Evolutionary conservation across 2,329 filamentous ascomycete species (phyloP), one percentile per base, ranked within the genome.

Genomic region (Nigrograna mackinnonii): DNA sequence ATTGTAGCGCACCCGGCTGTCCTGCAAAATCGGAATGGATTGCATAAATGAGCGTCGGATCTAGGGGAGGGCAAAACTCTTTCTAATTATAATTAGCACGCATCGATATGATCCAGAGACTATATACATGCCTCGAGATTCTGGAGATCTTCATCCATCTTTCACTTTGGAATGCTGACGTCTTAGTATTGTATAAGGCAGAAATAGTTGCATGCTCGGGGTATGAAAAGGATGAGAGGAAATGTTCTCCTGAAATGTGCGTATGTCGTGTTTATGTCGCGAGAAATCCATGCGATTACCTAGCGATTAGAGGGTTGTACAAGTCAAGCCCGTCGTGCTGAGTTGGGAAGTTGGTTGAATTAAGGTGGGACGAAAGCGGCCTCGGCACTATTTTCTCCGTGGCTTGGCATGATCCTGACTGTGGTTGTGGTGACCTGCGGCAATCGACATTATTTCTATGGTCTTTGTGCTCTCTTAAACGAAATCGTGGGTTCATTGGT

Each of bases 1-100:
- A 70, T 3, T 77, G 60, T 31, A 84, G 73, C 1, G 70, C 64
- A 1, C 77, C 55, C 17, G 82, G 66, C 3, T 69, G 62, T 14
- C 91, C 71, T 54, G 91, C 80, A 66, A 83, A 89, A 59, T 97
- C 92, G 39, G 75, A 81, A 4, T 83, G 75, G 37, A 96, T 87
- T 4, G 89, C 85, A 40, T 86, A 79, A 44, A 96, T 80, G 11
- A 92, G 78, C 0, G 89, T 80, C 51, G 90, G 82, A 54, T 96
- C 91, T 30, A 96, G 69, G 14, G 85, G 79, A 18, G 86, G 80
- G 61, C 84, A 85, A 60, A 89, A 92, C 50, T 86, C 82, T 47
- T 83, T 78, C 84, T 91, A 49, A 22, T 55, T 32, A 17, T 30
- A 34, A 32, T 51, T 33, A 52, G 44, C 21, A n/a, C n/a, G n/a